Conservation (phyloP, 768 basidiomycete genomes). For the Royoungia palumana region DNA sequence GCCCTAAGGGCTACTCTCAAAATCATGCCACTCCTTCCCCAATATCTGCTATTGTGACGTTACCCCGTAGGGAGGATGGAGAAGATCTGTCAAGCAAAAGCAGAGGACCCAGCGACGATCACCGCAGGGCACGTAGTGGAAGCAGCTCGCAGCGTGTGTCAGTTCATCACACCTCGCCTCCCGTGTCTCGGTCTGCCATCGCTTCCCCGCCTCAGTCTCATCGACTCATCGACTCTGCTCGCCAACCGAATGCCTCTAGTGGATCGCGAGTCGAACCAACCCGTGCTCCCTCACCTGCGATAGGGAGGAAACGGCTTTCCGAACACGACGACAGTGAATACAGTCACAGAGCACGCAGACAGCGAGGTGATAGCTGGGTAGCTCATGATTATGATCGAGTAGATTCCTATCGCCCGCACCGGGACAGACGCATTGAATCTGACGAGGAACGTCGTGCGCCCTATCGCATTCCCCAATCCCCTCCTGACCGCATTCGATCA, state of each 20-base stretch:
- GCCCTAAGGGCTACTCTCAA: background rate
- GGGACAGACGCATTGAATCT: slow-evolving; percentile 12
- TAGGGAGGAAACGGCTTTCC: slow-evolving; percentile 20
- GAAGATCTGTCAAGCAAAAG: slow-evolving; percentile 12
- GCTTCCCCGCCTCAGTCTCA: slow-evolving; percentile 5
- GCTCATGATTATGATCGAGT: slow-evolving; percentile 5
- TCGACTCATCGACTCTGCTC: slow-evolving; percentile 5
- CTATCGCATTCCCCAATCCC: slow-evolving; percentile 6
- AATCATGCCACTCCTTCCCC: slow-evolving; percentile 2
- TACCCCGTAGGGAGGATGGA: slow-evolving; percentile 1
- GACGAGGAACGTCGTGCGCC: slow-evolving; percentile 16
- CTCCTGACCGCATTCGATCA: slow-evolving; percentile 3
- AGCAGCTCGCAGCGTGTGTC: background rate
- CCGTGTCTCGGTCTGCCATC: background rate
- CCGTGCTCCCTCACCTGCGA: slow-evolving; percentile 12
- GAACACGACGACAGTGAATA: slow-evolving; percentile 23
- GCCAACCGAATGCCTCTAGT: slow-evolving; percentile 1
- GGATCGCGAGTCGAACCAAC: slow-evolving; percentile 18
- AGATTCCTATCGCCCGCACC: slow-evolving; percentile 2
- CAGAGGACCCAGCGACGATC: slow-evolving; percentile 9
- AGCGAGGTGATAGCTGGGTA: slow-evolving; percentile 20
- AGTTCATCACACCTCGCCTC: slow-evolving; percentile 9
- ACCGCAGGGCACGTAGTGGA: slow-evolving; percentile 3
- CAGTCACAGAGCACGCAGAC: slow-evolving; percentile 20
- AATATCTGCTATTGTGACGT: slow-evolving; percentile 5